phyloP scores from a whole-genome alignment of 2,329 filamentous ascomycete genomes.

The Phaeosphaeriaceae sp. region DNA sequence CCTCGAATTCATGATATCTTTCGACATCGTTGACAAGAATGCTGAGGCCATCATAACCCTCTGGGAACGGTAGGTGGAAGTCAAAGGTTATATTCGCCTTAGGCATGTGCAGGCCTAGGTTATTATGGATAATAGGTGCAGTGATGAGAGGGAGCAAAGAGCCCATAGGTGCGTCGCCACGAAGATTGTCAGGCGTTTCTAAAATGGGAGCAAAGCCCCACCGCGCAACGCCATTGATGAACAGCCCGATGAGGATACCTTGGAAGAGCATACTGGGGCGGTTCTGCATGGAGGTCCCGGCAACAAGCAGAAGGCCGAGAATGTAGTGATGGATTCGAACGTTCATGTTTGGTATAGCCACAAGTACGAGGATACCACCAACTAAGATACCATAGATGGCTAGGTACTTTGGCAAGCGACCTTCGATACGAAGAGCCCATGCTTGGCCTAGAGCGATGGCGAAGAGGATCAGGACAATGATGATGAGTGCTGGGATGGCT shows the following conservation, averaged over 20 bases:
- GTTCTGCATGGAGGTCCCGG: conserved; percentile 88
- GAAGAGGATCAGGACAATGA: conserved; percentile 75
- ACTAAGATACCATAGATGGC: conserved; percentile 76
- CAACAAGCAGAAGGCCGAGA: conserved; percentile 81
- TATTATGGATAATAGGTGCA: conserved; percentile 52
- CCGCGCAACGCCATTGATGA: conserved; percentile 89
- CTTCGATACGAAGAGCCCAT: conserved; percentile 86
- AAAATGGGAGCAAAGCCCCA: conserved; percentile 94
- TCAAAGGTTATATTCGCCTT: conserved; percentile 68
- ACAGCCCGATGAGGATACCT: conserved; percentile 85
- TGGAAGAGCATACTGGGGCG: conserved; percentile 85
- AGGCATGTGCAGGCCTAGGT: conserved; percentile 49
- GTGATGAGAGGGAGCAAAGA: conserved; percentile 63
- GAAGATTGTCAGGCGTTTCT: conserved; percentile 77
- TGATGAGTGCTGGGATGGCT: conserved; percentile 79
- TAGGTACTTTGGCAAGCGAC: conserved; percentile 77
- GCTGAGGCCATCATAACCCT: conserved; percentile 74
- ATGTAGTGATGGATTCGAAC: conserved; percentile 96
- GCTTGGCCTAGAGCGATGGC: conserved; percentile 75
- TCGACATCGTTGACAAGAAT: conserved; percentile 88
- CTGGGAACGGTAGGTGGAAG: conserved; percentile 56
- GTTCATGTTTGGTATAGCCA: conserved; percentile 76
- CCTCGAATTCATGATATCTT: conserved; percentile 72
- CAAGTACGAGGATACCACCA: conserved; percentile 71
- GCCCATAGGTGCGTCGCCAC: conserved; percentile 60